phyloP scores from a whole-genome alignment of 495 filamentous ascomycete genomes.

The Talaromyces proteolyticus region DNA sequence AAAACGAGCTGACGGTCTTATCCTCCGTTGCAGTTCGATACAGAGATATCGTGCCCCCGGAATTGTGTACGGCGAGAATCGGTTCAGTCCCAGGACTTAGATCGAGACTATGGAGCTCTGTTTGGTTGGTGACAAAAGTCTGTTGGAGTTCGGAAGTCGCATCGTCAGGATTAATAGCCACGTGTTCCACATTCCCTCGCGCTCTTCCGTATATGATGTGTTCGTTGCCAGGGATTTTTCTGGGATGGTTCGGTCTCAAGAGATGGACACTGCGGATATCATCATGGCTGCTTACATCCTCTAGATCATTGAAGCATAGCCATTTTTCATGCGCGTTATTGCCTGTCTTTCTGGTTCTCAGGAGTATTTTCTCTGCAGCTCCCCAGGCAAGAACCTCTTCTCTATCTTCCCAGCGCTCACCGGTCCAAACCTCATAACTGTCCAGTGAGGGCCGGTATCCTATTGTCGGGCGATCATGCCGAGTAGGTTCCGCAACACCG shows the following conservation, averaged over 20 bases:
- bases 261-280: slow-evolving; percentile 57
- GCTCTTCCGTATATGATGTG: slow-evolving; percentile 35
- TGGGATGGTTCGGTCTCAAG: slow-evolving; percentile 32
- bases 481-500: slow-evolving; percentile 20
- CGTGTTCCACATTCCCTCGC: slow-evolving; percentile 31
- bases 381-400: slow-evolving; percentile 56
- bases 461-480: slow-evolving; percentile 50
- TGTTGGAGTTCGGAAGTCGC: slow-evolving; percentile 22
- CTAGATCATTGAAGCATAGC: slow-evolving; percentile 46
- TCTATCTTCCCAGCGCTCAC: slow-evolving; percentile 43
- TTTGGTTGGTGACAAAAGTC: slow-evolving; percentile 24
- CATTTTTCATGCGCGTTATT: slow-evolving; percentile 25
- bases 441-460: slow-evolving; percentile 59
- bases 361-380: slow-evolving; percentile 50
- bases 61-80: slow-evolving; percentile 40
- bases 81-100: slow-evolving; percentile 22
- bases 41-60: slow-evolving; percentile 34
- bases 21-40: slow-evolving; percentile 33
- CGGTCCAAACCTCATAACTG: slow-evolving; percentile 51
- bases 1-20: slow-evolving; percentile 29
- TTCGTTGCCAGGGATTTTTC: slow-evolving; percentile 19
- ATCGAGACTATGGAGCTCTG: slow-evolving; percentile 26
- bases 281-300: slow-evolving; percentile 50
- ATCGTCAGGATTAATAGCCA: slow-evolving; percentile 22
- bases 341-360: slow-evolving; percentile 35